A percentile compares a stretch with the other conserved stretches of the same genome.
Evolutionary conservation across 495 filamentous ascomycete species (phyloP).

Genomic region (Penicillium waksmanii): DNA sequence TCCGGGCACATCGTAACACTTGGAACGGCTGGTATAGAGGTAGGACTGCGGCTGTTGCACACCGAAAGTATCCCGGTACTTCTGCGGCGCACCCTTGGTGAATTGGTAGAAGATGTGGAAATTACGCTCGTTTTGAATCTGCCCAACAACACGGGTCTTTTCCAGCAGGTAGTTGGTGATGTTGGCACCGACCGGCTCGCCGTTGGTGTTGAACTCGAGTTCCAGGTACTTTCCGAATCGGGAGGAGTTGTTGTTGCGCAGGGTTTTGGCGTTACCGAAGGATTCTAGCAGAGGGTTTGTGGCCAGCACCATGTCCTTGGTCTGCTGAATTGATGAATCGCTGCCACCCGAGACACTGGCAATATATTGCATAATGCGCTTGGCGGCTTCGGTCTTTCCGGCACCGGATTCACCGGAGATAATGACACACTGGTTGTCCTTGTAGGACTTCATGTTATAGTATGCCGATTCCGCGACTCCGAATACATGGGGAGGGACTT

Average conservation of each 20-base stretch:
- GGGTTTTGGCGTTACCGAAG: constrained; percentile 97
- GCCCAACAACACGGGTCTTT: constrained; percentile 93
- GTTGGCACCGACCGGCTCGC: constrained; percentile 93
- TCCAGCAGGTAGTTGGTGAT: constrained; percentile 98
- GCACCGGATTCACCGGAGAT: constrained; percentile 99
- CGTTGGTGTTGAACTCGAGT: constrained; percentile 91
- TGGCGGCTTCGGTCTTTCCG: constrained; percentile 99
- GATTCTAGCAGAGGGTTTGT: constrained; percentile 97
- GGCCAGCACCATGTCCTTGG: constrained; percentile 98
- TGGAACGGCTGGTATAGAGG: constrained; percentile 90
- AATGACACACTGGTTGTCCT: constrained; percentile 99
- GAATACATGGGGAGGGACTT: constrained; percentile 96
- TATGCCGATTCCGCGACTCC: constrained; percentile 95
- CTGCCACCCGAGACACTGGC: constrained; percentile 90
- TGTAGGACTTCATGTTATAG: constrained; percentile 99
- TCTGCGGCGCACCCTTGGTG: constrained; percentile 86
- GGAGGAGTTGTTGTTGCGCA: constrained; percentile 98
- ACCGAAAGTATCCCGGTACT: constrained; percentile 83
- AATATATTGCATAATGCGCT: constrained; percentile 99
- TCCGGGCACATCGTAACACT: constrained; percentile 90
- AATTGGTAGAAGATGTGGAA: constrained; percentile 99
- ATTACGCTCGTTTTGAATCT: constrained; percentile 93
- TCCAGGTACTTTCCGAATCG: constrained; percentile 98
- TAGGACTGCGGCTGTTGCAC: constrained; percentile 92
- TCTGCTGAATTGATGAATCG: constrained; percentile 92